These are phyloP conservation scores for Discostella stelligera DNA, from an alignment of 352 stramenopile species.

Conservation along the genomic window DNA sequence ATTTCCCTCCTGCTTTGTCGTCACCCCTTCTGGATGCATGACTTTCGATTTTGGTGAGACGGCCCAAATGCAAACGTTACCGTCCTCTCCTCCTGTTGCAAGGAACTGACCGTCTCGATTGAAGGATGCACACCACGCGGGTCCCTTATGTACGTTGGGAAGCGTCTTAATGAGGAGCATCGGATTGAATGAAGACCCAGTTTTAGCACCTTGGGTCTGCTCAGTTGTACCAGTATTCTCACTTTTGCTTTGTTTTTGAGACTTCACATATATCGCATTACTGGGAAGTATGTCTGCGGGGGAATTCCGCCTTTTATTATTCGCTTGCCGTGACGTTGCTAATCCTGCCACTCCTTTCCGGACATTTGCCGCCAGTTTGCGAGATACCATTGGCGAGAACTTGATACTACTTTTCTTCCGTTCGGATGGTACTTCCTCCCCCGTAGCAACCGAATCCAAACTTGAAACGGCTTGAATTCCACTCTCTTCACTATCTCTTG, in stretches of 20 bases:
- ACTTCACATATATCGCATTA: slow-evolving; percentile 41
- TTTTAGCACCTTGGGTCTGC: not conserved
- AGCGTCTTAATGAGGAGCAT: slow-evolving; percentile 54
- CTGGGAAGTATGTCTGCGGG: slow-evolving; percentile 31
- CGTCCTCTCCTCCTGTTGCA: slow-evolving; percentile 56
- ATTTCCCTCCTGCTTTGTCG: not conserved
- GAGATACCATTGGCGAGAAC: slow-evolving; percentile 21
- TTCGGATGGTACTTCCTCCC: not conserved
- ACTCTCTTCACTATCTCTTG: slow-evolving; percentile 7
- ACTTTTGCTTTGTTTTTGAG: slow-evolving; percentile 20
- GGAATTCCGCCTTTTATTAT: slow-evolving; percentile 30
- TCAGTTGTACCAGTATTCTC: not conserved
- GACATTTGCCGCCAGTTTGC: slow-evolving; percentile 23
- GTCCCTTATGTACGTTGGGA: slow-evolving; percentile 38
- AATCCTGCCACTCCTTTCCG: slow-evolving; percentile 25
- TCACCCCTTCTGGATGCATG: slow-evolving; percentile 32
- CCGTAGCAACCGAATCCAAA: slow-evolving; percentile 18
- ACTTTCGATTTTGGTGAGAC: slow-evolving; percentile 51
- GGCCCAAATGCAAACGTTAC: slow-evolving; percentile 49
- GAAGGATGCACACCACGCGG: slow-evolving; percentile 67
- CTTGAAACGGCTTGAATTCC: slow-evolving; percentile 12
- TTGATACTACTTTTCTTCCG: slow-evolving; percentile 13
- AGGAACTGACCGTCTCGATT: slow-evolving; percentile 61
- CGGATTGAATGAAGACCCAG: slow-evolving; percentile 44
- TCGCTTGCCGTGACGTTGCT: slow-evolving; percentile 13